A percentile compares a stretch with the other conserved stretches of the same genome.
Conservation (phyloP, 2,329 filamentous ascomycete species). For the Fusarium veterinarium region DNA sequence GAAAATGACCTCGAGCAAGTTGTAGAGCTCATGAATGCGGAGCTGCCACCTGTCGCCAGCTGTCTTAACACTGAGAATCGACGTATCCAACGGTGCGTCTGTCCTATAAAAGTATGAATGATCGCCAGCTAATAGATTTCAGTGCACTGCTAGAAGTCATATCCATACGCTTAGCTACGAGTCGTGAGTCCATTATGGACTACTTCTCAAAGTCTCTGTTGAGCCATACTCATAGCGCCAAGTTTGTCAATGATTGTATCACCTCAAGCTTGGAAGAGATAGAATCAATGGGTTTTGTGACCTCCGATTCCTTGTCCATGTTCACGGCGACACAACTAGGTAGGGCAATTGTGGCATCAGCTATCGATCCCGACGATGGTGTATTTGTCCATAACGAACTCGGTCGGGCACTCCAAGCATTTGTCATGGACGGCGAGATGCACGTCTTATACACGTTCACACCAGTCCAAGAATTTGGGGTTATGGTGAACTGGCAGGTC, state of each 20-base stretch:
- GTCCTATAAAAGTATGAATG: not conserved
- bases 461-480: slow-evolving; percentile 69
- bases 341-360: slow-evolving; percentile 77
- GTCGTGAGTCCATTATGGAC: slow-evolving; percentile 71
- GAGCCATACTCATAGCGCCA: slow-evolving; percentile 64
- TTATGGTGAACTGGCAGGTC: slow-evolving; percentile 75
- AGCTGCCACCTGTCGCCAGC: slow-evolving; percentile 76
- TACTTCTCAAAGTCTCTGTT: slow-evolving; percentile 77
- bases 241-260: slow-evolving; percentile 64
- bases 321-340: slow-evolving; percentile 74
- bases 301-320: slow-evolving; percentile 59
- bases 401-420: slow-evolving; percentile 73
- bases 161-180: slow-evolving; percentile 74
- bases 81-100: slow-evolving; percentile 70
- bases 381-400: slow-evolving; percentile 79
- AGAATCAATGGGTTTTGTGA: slow-evolving; percentile 65
- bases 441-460: slow-evolving; percentile 83
- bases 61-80: slow-evolving; percentile 74
- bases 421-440: slow-evolving; percentile 85
- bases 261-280: slow-evolving; percentile 70
- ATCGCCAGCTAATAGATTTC: slow-evolving; percentile 19
- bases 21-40: slow-evolving; percentile 76
- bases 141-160: slow-evolving; percentile 79
- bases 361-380: slow-evolving; percentile 79
- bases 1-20: slow-evolving; percentile 76